A percentile compares a stretch with the other conserved stretches of the same genome.
phyloP scores from a whole-genome alignment of 2,329 filamentous ascomycete species.

The Arachnopeziza araneosa region DNA sequence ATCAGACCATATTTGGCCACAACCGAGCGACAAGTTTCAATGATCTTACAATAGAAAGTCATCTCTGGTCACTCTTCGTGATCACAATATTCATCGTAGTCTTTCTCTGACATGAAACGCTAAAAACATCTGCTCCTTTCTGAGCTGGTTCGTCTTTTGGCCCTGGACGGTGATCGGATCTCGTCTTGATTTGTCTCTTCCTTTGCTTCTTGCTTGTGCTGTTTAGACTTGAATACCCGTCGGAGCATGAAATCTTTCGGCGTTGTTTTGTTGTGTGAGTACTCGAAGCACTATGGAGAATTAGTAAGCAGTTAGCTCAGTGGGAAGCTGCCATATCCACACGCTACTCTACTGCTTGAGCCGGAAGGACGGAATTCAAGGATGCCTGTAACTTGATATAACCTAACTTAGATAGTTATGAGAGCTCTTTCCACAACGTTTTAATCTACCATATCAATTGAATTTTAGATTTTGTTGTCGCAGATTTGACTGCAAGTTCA shows the following conservation, averaged over 20 bases:
- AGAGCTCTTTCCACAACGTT: neutral
- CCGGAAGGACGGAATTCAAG: neutral
- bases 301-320: no score
- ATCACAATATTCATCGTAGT: neutral
- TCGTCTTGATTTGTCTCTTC: neutral
- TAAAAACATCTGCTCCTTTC: neutral
- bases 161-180: no score
- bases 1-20: constrained; percentile 38
- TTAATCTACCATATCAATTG: no score
- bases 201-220: neutral
- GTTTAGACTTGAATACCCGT: neutral
- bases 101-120: neutral
- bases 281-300: no score
- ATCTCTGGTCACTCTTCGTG: neutral
- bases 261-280: neutral
- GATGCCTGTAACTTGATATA: neutral
- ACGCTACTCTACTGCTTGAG: neutral
- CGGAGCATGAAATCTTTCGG: neutral
- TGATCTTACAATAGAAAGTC: neutral
- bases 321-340: neutral
- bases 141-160: neutral
- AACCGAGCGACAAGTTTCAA: constrained; percentile 12
- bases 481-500: no score
- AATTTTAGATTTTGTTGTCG: no score
- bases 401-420: neutral